Evolutionary conservation across 2,329 filamentous ascomycete genomes (phyloP), one percentile per base, ranked within the genome.

Genomic region (Didymella pomorum): DNA sequence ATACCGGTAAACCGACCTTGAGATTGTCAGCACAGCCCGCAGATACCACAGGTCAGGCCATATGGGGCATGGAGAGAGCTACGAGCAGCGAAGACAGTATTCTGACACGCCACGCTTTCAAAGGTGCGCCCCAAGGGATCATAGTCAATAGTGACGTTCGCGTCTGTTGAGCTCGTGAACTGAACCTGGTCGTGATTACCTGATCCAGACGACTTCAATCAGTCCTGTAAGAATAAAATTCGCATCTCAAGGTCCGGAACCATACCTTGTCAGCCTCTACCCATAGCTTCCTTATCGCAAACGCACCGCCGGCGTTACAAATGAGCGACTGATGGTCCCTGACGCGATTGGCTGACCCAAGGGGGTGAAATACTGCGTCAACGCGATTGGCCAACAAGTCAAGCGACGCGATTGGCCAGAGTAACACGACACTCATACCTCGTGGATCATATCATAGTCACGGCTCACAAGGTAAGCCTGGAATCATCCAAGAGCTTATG

Each of bases 331-430:
- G 29, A 14, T 14, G 5, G 29, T 31, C 11, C 29, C 29, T 14
- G 29, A 42, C 11, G 39, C 39, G 37, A 41, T 41, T 41, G 39
- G 52, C 10, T 42, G 11, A 21, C 11, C 4, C n/a, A 33, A 16
- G 29, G 10, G 29, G 29, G 12, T 33, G 5, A 6, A 3, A 4
- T 29, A 18, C 31, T 20, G 26, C 23, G 5, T 18, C 14, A 25
- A 56, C 10, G 47, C 54, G 54, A 57, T 57, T 57, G 54, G 54
- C n/a, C 20, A 35, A 6, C 8, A 14, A 3, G 4, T 3, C 9
- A 18, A 26, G 25, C 14, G 4, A 51, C 12, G 54, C 47, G 54
- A 52, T 57, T 57, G 54, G 54, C 18, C 33, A 33, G 18, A 39
- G n/a, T 2, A 21, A 20, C 9, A 20, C 8, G 6, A 33, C 16